Base-by-base conservation (phyloP, 768 basidiomycete genomes). In the Imleria badia region DNA sequence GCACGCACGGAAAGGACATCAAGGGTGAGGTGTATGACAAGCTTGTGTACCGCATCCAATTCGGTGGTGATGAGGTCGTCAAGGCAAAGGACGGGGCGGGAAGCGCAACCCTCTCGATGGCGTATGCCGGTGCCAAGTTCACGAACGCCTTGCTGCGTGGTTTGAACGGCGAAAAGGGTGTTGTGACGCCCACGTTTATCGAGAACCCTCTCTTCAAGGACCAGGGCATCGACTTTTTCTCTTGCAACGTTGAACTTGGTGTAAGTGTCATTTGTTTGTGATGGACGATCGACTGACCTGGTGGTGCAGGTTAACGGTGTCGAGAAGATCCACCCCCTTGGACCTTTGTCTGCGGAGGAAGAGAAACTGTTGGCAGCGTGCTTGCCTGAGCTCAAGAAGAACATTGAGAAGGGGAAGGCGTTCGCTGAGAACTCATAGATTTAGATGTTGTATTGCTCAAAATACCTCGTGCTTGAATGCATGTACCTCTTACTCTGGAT, bases 11-110 rank as follows among this genome's bases (percentile, higher is more conserved):
- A 59, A 86, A 88, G 73, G 72, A 65, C n/a, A 75, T 98, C 68
- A 74, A 78, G 44, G 89, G 91, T 56, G 90, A 93, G 71, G 78
- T 71, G 34, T 89, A 87, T 67, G 78, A 83, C 29, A 83, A 85
- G 68, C 81, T 98, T 59, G 87, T 99, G 51, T 76, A 96, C 78
- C 84, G 96, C 53, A 98, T 98, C 69, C 96, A 99, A 72, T 98
- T 84, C 63, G 96, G 96, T 70, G 96, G 96, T 75, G 96, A 99
- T 66, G 95, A 98, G 76, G 95, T 98, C 59, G 96, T 98, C 69
- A 87, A 97, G 81, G 95, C 95, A 47, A 98, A 98, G 81, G 94
- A 95, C 60, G 87, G 87, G 61, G 84, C 86, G 38, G 87, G 87
- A 49, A 82, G 80, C 39, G 87, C 87, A 34, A 89, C 87, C 26